Base-by-base conservation (phyloP, 352 stramenopile genomes). In the Phytophthora palmivora region DNA sequence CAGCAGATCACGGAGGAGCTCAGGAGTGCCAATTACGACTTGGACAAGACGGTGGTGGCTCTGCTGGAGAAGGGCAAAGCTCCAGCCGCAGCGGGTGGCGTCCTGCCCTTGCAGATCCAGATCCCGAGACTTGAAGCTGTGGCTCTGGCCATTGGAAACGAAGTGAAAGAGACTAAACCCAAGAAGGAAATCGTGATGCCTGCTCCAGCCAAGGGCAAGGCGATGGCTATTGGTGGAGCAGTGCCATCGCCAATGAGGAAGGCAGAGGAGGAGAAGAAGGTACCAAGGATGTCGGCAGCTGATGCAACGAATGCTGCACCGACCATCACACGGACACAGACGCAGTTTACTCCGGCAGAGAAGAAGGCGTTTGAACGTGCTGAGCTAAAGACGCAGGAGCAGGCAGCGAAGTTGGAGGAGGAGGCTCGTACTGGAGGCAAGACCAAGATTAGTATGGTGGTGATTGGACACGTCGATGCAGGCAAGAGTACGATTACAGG, bases 401-500 rank as follows among this genome's bases (percentile, higher is more conserved):
- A 74, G 55, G 85, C 77, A 16, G 14, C 67, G 0, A 72, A 72
- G 30, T 32, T 88, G 11, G 76, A 83, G 34, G 60, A 88, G 18
- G 77, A 90, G 37, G 67, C 72, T 1, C 75, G 60, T 11, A 50
- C 46, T 19, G 62, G 73, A 28, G 83, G 79, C 53, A 95, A 95
- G 56, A 72, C 70, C 16, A 88, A 87, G 77, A 87, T 98, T 55
- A 98, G 88, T 49, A 93, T 99, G 83, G 95, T 99, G 28, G 92
- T 99, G 22, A 88, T 98, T 33, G 97, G 97, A 14, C 97, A 99
- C 62, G 97, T 99, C 12, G 97, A 99, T 76, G 92, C 95, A 3
- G 97, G 97, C 28, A 99, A 99, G 83, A 98, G 91, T 41, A 99
- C 97, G 1, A 89, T 99, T 59, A 99, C 96, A 42, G 97, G 97